Evolutionary conservation across 106 monocot genomes (phyloP), one percentile per base, ranked within the genome.

Genomic region (Agapanthus africanus): DNA sequence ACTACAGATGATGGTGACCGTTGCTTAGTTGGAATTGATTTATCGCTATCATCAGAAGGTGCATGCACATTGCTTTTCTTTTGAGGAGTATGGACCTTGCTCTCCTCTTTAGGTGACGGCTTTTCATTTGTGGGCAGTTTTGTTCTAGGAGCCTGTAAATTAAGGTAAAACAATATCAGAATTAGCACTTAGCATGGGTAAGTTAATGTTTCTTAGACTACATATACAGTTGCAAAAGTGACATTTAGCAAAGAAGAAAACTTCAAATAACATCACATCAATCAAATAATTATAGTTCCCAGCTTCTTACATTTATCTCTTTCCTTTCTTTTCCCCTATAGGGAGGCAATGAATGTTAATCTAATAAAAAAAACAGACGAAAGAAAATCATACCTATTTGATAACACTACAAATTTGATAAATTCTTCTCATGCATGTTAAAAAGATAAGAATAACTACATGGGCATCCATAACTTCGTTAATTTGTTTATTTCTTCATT

Each of bases 111-210:
- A 18, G 74, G 46, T 37, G 57, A 9, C 2, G 54, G 54, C 47
- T 74, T 90, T 32, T 84, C 90, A 71, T 47, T 67, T 32, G 71
- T 34, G 6, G 67, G 6, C 32, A 69, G 46, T 65, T 73, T 84
- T 72, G 73, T 83, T 74, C 63, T 71, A 69, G 82, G 83, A 69
- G 42, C 78, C 93, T 93, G 73, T 10, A 74, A 54, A 22, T 81
- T 40, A 25, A 77, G 4, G 46, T 28, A 30, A 31, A 30, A 22
- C 35, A 4, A 28, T 21, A 30, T 22, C 44, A 64, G n/a, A 38
- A 39, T 39, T 39, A 64, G 25, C 26, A 35, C 7, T 39, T 38
- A 19, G n/a, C n/a, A 62, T 7, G 1, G 3, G 1, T 7, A 7
- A 9, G 9, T 22, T 1, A 28, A 30, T 57, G 10, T 31, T 57